Evolutionary conservation across 345 rosid genomes (phyloP), one percentile per base, ranked within the genome.

Genomic region (Eucalyptus microcorys): DNA sequence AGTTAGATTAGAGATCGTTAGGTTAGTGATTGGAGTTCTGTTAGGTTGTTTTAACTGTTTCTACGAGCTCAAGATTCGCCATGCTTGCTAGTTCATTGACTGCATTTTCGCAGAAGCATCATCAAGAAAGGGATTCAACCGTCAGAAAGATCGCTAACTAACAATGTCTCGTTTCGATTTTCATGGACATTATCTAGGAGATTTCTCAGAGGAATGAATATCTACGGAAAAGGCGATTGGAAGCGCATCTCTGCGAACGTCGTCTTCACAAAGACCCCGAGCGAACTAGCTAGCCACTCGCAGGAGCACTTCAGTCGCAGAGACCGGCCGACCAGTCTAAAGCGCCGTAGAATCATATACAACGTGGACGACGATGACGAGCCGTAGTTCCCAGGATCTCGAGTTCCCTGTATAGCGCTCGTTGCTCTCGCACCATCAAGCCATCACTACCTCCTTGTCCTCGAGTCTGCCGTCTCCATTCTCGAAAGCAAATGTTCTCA

Each of bases 241-340:
- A 87, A 49, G 34, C 86, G 22, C 57, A 88, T 90, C 68, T 90
- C 89, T 10, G 55, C 30, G 86, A 45, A 79, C 55, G 49, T 52
- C 24, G 45, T 90, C 15, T 7, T 55, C 53, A 85, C 59, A 3
- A 86, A 87, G 59, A 86, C 79, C 32, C 86, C 89, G 26, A 42
- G 30, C 14, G 88, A 90, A 85, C 88, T 90, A n/a, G 89, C 89
- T 19, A 50, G 88, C 86, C 89, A 90, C 79, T 89, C 91, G 22
- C 81, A 52, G 86, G 79, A 86, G 49, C 49, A 49, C 59, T 90
- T 85, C 76, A 19, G 49, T 55, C 57, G 88, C 30, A 40, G 43
- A 40, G 83, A 76, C 27, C 14, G 8, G 15, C 3, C 5, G 15
- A 17, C 30, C 83, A 76, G 14, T 76, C 26, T 14, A 21, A 76